phyloP scores from a whole-genome alignment of 148 eudicot genomes.

The Fallopia convolvulus region DNA sequence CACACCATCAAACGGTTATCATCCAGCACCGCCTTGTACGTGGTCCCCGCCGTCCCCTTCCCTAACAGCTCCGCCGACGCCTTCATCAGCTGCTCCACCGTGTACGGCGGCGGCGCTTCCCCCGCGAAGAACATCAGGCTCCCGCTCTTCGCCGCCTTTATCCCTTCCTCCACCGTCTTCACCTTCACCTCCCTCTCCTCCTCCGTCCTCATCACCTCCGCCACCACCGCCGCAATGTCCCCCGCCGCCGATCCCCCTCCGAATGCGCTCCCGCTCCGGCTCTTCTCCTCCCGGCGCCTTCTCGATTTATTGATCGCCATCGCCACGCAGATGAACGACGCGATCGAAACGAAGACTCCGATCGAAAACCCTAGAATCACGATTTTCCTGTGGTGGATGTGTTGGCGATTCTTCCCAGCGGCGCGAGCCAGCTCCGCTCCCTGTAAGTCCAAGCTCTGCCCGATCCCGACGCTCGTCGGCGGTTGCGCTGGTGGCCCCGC shows the following conservation, averaged over 20 bases:
- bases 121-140: slow-evolving; percentile 45
- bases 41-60: slow-evolving; percentile 46
- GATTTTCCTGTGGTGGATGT: slow-evolving; percentile 1
- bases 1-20: slow-evolving; percentile 44
- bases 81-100: slow-evolving; percentile 51
- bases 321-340: slow-evolving; percentile 20
- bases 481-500: not conserved
- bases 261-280: not conserved
- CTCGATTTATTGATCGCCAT: slow-evolving; percentile 26
- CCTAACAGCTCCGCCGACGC: slow-evolving; percentile 58
- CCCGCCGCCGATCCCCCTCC: slow-evolving; percentile 19
- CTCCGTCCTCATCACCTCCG: slow-evolving; percentile 42
- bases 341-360: slow-evolving; percentile 20
- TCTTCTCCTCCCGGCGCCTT: not conserved
- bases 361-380: slow-evolving; percentile 24
- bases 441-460: slow-evolving; percentile 13
- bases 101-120: slow-evolving; percentile 31
- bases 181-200: slow-evolving; percentile 55
- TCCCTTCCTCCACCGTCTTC: slow-evolving; percentile 35
- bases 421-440: slow-evolving; percentile 12
- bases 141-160: slow-evolving; percentile 9
- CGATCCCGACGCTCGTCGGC: not conserved
- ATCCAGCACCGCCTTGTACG: slow-evolving; percentile 44
- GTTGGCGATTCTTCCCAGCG: not conserved
- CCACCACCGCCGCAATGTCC: slow-evolving; percentile 25